These are phyloP conservation scores for Alternaria triticimaculans DNA, from an alignment of 2,329 filamentous ascomycete genomes.

Conservation along the genomic window DNA sequence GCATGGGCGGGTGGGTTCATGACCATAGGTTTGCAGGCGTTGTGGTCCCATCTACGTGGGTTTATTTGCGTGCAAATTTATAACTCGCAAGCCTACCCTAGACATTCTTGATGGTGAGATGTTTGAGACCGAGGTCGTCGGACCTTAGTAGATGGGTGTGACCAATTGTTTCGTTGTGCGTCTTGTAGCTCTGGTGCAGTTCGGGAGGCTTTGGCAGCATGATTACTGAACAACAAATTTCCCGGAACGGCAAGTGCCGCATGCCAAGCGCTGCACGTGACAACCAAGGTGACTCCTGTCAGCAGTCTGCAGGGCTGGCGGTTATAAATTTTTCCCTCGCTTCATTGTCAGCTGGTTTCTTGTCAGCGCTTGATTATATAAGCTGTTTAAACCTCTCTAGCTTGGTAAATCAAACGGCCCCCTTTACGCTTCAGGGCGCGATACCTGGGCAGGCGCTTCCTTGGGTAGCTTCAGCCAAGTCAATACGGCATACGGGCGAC, in stretches of 20 bases:
- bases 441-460: background rate
- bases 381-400: background rate
- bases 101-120: background rate
- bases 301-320: background rate
- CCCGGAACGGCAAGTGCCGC: background rate
- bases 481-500: background rate
- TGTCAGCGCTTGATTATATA: background rate
- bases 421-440: background rate
- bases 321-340: background rate
- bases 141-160: background rate
- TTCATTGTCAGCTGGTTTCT: background rate
- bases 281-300: background rate
- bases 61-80: background rate
- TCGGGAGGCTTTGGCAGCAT: background rate
- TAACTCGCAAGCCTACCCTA: background rate
- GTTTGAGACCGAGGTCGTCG: background rate
- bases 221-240: conserved; percentile 2
- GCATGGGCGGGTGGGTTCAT: conserved; percentile 1
- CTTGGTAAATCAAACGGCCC: background rate
- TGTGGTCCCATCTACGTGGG: background rate
- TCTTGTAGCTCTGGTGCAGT: background rate
- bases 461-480: background rate
- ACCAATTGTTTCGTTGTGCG: background rate
- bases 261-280: background rate
- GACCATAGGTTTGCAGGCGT: background rate